Evolutionary conservation across 1,284 basidiomycete genomes (phyloP), one percentile per base, ranked within the genome.

Genomic region (Sanghuangporus sanghuang): DNA sequence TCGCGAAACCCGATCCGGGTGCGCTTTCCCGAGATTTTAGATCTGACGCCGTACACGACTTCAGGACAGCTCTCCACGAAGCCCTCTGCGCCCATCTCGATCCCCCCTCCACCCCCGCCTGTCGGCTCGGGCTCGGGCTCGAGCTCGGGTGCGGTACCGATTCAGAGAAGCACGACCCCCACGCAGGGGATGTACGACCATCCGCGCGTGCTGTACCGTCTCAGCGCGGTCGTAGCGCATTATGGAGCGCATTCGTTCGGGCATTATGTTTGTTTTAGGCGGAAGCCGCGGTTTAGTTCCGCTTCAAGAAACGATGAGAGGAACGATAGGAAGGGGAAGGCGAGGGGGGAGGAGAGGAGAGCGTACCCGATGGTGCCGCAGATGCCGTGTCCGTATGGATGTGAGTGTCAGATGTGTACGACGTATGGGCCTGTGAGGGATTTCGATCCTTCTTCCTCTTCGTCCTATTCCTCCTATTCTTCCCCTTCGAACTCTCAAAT

Each of bases 191-290:
- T 76, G 39, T 83, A 80, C 67, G 70, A 80, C 5, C 72, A 77
- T 14, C 78, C 80, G 36, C 79, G 86, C 53, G 86, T 84, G 11
- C 77, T 95, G 40, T 97, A 96, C 73, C 84, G 92, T 42, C 83
- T 97, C 35, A 76, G 86, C 2, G 86, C 91, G 9, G 85, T 92
- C 35, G 93, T 97, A 8, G 92, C 93, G 69, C 95, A 97, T 75
- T 95, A 89, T 72, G 95, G 95, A 18, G 85, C 87, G 64, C 93
- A 96, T 71, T 89, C 86, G 6, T 95, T 90, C 71, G 95, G 95
- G 1, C 95, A 97, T 73, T 97, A 95, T 72, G 84, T 96, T 66
- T 93, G 91, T 67, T 95, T 87, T 73, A 81, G 95, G n/a, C 80
- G 95, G 44, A 90, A 89, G 73, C 93, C 93, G 0, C 79, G 79